A percentile compares a stretch with the other conserved stretches of the same genome.
phyloP scores from a whole-genome alignment of 768 basidiomycete species.

The Daedaleopsis sinensis region DNA sequence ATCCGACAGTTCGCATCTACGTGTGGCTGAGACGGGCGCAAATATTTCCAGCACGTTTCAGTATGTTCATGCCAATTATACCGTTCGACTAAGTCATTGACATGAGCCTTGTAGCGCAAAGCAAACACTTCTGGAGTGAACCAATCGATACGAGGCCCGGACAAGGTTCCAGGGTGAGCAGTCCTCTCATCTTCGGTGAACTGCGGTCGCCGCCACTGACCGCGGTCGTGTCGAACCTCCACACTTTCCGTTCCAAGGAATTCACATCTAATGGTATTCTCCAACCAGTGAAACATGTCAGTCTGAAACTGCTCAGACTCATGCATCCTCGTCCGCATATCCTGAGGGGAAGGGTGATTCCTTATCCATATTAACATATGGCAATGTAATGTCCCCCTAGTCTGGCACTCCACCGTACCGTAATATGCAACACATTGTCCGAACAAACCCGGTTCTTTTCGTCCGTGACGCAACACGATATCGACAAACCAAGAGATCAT shows the following conservation, averaged over 20 bases:
- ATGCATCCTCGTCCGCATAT: constrained; percentile 13
- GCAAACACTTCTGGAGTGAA: neutral
- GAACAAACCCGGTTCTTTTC: constrained; percentile 16
- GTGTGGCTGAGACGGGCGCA: constrained; percentile 1
- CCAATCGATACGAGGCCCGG: neutral
- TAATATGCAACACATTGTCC: constrained; percentile 22
- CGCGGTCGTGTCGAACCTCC: neutral
- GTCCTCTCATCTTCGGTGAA: neutral
- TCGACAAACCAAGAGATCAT: constrained; percentile 1
- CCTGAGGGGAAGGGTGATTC: constrained; percentile 28
- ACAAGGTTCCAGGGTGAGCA: neutral
- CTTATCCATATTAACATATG: constrained; percentile 36
- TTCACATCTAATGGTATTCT: neutral
- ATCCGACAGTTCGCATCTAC: constrained; percentile 7
- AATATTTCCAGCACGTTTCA: constrained; percentile 24
- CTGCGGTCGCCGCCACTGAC: neutral
- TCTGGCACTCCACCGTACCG: constrained; percentile 33
- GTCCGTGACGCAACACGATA: neutral
- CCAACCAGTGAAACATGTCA: neutral
- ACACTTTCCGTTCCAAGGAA: neutral
- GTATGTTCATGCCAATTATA: constrained; percentile 11
- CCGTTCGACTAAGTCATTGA: neutral
- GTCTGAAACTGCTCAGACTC: neutral
- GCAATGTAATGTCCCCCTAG: constrained; percentile 33
- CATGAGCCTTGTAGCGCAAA: neutral